Evolutionary conservation across 768 basidiomycete species (phyloP).

Genomic region (Xerocomellus chrysenteron): DNA sequence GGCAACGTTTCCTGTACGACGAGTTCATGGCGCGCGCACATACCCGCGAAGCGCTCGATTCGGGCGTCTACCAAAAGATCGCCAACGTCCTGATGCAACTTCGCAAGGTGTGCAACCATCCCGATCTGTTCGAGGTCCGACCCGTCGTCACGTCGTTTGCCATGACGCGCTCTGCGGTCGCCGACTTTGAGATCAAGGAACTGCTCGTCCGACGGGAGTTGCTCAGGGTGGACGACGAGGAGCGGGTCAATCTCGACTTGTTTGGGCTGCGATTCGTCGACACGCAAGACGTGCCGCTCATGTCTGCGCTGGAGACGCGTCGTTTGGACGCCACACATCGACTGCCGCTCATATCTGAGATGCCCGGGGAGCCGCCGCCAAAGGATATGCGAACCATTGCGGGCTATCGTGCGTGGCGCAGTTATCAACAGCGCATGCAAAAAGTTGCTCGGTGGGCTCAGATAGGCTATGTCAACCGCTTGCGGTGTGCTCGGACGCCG

Average conservation of each 20-base stretch:
- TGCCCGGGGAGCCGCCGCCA: constrained; percentile 64
- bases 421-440: constrained; percentile 47
- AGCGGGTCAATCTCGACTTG: constrained; percentile 57
- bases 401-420: constrained; percentile 61
- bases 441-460: constrained; percentile 65
- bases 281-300: constrained; percentile 49
- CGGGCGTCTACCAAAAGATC: constrained; percentile 85
- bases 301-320: constrained; percentile 53
- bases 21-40: constrained; percentile 92
- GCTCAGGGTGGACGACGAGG: constrained; percentile 50
- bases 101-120: constrained; percentile 95
- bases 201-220: constrained; percentile 78
- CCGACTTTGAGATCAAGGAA: constrained; percentile 84
- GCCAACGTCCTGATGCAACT: constrained; percentile 98
- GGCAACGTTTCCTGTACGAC: constrained; percentile 94
- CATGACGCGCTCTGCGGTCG: constrained; percentile 71
- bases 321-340: constrained; percentile 58
- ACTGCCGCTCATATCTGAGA: constrained; percentile 52
- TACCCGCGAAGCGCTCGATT: constrained; percentile 77
- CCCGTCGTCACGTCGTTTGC: constrained; percentile 78
- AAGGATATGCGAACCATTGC: constrained; percentile 72
- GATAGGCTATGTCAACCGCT: constrained; percentile 68
- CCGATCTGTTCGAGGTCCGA: constrained; percentile 87
- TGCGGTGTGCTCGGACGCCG: constrained; percentile 57
- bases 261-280: constrained; percentile 65